Conservation (phyloP, 2,329 filamentous ascomycete genomes). For the Cadophora sp. region DNA sequence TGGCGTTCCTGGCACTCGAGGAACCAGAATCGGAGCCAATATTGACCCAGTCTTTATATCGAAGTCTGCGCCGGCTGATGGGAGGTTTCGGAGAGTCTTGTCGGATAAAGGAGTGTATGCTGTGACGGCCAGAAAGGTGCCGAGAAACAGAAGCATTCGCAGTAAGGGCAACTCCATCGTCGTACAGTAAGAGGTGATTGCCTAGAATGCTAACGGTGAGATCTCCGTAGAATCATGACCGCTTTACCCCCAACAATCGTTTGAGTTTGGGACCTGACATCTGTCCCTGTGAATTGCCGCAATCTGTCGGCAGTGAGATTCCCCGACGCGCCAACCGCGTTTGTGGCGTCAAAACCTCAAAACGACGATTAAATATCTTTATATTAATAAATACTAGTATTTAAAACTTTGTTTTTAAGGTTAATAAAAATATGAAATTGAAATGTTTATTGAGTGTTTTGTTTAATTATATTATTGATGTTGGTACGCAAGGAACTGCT, state of each 20-base stretch:
- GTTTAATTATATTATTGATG: too few species aligned
- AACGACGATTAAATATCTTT: too few species aligned
- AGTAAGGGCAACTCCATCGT: slow-evolving; percentile 33
- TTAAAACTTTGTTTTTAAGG: too few species aligned
- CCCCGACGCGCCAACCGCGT: slow-evolving; percentile 16
- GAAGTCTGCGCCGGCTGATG: slow-evolving; percentile 76
- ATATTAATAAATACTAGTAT: too few species aligned
- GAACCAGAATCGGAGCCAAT: slow-evolving; percentile 84
- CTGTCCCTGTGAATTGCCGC: slow-evolving; percentile 1
- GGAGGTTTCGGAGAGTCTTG: slow-evolving; percentile 73
- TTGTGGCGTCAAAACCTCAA: slow-evolving; percentile 1
- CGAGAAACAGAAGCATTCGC: slow-evolving; percentile 30
- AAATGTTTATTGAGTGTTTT: too few species aligned
- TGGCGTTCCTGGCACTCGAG: slow-evolving; percentile 86
- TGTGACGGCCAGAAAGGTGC: slow-evolving; percentile 29
- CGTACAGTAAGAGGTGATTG: slow-evolving; percentile 31
- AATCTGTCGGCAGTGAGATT: neutral
- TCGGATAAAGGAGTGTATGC: slow-evolving; percentile 67
- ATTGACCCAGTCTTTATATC: slow-evolving; percentile 78
- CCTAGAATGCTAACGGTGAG: slow-evolving; percentile 30
- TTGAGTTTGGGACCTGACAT: neutral
- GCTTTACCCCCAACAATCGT: neutral
- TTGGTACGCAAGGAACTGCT: too few species aligned
- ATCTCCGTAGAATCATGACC: slow-evolving; percentile 39
- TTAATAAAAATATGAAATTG: too few species aligned